Base-by-base conservation (phyloP, 352 stramenopile genomes). In the Blastocystis sp. region DNA sequence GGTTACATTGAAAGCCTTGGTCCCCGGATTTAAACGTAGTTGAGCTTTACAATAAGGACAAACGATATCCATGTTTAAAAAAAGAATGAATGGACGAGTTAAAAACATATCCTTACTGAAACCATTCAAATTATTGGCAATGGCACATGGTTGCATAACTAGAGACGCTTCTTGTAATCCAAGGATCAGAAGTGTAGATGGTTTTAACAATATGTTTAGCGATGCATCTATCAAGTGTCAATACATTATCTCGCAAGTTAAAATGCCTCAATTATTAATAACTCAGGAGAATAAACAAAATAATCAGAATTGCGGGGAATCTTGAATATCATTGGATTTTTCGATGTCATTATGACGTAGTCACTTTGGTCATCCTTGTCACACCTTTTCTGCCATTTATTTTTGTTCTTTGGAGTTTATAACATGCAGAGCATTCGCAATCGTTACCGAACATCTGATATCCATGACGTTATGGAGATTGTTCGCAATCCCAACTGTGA, bases 401-500 rank as follows among this genome's bases (percentile, higher is more conserved):
- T 83, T 66, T 66, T 83, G 39, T 32, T 12, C 39, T 14, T 49
- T 59, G 0, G 59, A n/a, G 12, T 11, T 69, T 11, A 43, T 74
- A n/a, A 37, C 16, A 74, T 74, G 63, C 46, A 21, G n/a, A 65
- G 21, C 71, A n/a, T 43, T 14, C 29, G 27, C 12, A 83, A 63
- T 35, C 49, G 51, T 6, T 83, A 65, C 51, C 6, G 71, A 39
- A 83, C 71, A 19, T 57, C 49, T 43, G 27, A 87, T 42, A 87
- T 87, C 49, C 59, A 74, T 37, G 77, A 87, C 61, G 65, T 78
- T 49, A 77, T 87, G 16, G 77, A 87, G 29, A 87, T 87, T 14
- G 14, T 54, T 1, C 59, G 77, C 32, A 74, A 78, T 51, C n/a
- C 52, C 6, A 24, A 32, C 7, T 49, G 42, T 29, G 77, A 87